Evolutionary conservation across 2,329 filamentous ascomycete species (phyloP), one percentile per base, ranked within the genome.

Genomic region (Pleurostoma richardsiae): DNA sequence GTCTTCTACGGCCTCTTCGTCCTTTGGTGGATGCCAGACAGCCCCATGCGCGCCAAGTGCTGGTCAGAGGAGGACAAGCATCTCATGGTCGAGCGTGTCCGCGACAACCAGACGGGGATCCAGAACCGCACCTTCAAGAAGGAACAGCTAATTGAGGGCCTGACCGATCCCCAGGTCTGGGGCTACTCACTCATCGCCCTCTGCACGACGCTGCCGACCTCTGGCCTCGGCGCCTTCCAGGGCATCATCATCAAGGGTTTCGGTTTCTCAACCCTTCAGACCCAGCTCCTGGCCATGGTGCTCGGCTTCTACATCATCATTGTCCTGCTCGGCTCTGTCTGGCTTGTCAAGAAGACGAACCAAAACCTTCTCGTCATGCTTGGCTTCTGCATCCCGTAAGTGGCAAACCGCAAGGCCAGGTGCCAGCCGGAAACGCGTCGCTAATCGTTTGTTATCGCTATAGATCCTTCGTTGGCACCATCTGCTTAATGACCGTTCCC

Each of bases 261-360:
- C 49, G 67, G 83, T 0, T 91, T 90, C 57, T 74, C 68, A 0
- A 68, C 71, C 0, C 70, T 89, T 5, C 68, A 90, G 62, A 88
- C 86, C 0, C 86, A 90, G 64, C 69, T 91, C 2, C 68, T 91
- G 28, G 78, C 85, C 38, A 89, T 90, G 83, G 86, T 89, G 0
- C 70, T 88, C 1, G 86, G 86, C 4, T 80, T 78, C 38, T 86
- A 86, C 54, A 89, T 90, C 55, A 87, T 90, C 50, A 70, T 84
- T 42, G 78, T 89, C 4, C 70, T 90, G 1, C 67, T 90, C 29
- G 69, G 70, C 1, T 86, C 84, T 0, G 77, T 81, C 0, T 90
- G 76, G 76, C 58, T 90, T 4, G 83, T 84, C 10, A 85, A 82
- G 66, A 85, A 77, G 62, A 85, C 76, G 1, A 67, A 72, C n/a